phyloP scores from a whole-genome alignment of 176 grass and related monocot species.

The maize (Zea mays) region Zm-B73-REFERENCE-NAM-5.0 NC_050101.1:126047001-126047500 shows the following conservation, averaged over 20 bases:
- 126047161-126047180: background rate
- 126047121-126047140: conserved; percentile 85
- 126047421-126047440: background rate
- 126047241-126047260: conserved; percentile 79
- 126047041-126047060: conserved; percentile 27
- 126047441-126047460: background rate
- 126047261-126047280: conserved; percentile 92
- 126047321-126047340: conserved; percentile 83
- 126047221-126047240: conserved; percentile 21
- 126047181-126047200: background rate
- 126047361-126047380: background rate
- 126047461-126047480: background rate
- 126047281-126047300: conserved; percentile 68
- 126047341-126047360: conserved; percentile 23
- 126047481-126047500: background rate
- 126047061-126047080: conserved; percentile 94
- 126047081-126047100: conserved; percentile 97
- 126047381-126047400: background rate
- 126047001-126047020: background rate
- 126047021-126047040: conserved; percentile 24
- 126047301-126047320: conserved; percentile 99
- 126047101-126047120: conserved; percentile 90
- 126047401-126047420: background rate
- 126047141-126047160: conserved; percentile 96
- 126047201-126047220: background rate